Percentiles rank a stretch among this genome's conserved stretches.
Conservation (phyloP, 345 rosid species). For the Salix udensis region DNA sequence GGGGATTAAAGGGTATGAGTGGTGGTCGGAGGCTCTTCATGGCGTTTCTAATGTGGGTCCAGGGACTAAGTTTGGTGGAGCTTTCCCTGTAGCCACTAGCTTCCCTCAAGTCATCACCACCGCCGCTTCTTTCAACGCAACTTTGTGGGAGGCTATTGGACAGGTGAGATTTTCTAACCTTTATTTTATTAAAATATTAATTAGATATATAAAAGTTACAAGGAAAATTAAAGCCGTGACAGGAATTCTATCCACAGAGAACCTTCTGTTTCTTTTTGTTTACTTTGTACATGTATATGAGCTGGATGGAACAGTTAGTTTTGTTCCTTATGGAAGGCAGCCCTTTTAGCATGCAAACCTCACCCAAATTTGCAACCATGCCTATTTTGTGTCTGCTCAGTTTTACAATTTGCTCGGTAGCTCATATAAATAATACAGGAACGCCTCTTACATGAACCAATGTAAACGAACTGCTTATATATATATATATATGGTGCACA, state of each 20-base stretch:
- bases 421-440: not conserved
- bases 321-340: not conserved
- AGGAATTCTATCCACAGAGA: not conserved
- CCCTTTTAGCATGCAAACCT: not conserved
- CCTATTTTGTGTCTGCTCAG: not conserved
- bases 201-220: not conserved
- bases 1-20: constrained; percentile 27
- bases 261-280: not conserved
- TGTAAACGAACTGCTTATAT: no score
- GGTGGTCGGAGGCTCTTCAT: constrained; percentile 38
- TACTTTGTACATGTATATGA: not conserved
- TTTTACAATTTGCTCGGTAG: not conserved
- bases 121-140: constrained; percentile 28
- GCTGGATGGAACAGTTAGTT: not conserved
- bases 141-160: constrained; percentile 33
- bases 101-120: constrained; percentile 34
- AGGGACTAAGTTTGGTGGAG: constrained; percentile 26
- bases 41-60: constrained; percentile 34
- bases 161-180: constrained; percentile 9
- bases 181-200: not conserved
- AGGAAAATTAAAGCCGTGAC: not conserved
- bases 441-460: not conserved
- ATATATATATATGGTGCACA: no score
- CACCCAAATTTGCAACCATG: not conserved
- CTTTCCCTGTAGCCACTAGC: constrained; percentile 28